Conservation (phyloP, 176 grass and related monocot species). For the Thalia dealbata region DNA sequence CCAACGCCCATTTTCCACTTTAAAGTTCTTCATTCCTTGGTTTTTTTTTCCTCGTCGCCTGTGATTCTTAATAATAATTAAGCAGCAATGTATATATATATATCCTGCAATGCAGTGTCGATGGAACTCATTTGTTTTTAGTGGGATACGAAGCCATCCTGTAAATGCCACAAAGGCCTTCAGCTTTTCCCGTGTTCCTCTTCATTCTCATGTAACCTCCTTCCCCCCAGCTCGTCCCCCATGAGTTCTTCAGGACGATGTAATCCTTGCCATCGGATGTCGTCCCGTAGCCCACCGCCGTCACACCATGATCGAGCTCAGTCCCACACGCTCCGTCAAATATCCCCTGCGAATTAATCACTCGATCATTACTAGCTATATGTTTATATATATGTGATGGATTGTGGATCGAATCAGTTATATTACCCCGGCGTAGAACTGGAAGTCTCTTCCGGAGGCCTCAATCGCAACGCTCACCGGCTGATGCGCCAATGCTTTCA, state of each 20-base stretch:
- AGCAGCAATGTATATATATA: too few relatives aligned
- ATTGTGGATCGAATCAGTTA: too few relatives aligned
- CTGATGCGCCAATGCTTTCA: slow-evolving; percentile 10
- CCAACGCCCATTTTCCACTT: too few relatives aligned
- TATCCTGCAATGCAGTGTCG: too few relatives aligned
- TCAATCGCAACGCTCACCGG: slow-evolving; percentile 14
- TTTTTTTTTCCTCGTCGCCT: too few relatives aligned
- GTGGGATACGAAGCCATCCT: slow-evolving; percentile 15
- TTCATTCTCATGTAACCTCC: slow-evolving; percentile 9
- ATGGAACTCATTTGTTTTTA: background rate
- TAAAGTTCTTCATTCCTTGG: too few relatives aligned
- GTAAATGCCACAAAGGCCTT: slow-evolving; percentile 7
- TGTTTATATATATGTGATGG: too few relatives aligned
- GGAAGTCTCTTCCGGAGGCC: slow-evolving; percentile 14
- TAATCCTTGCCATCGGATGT: slow-evolving; percentile 6
- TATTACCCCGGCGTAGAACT: slow-evolving; percentile 13
- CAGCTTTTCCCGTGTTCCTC: background rate
- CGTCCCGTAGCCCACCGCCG: slow-evolving; percentile 9
- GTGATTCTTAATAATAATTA: too few relatives aligned
- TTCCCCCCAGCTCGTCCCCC: slow-evolving; percentile 10
- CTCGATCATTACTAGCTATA: too few relatives aligned
- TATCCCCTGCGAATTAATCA: background rate
- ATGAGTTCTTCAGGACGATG: slow-evolving; percentile 16
- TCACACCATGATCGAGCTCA: slow-evolving; percentile 5
- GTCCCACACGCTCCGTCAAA: slow-evolving; percentile 16